These are phyloP conservation scores for Aspergillus oerlinghausenensis DNA, from an alignment of 2,329 filamentous ascomycete species.

Conservation along the genomic window DNA sequence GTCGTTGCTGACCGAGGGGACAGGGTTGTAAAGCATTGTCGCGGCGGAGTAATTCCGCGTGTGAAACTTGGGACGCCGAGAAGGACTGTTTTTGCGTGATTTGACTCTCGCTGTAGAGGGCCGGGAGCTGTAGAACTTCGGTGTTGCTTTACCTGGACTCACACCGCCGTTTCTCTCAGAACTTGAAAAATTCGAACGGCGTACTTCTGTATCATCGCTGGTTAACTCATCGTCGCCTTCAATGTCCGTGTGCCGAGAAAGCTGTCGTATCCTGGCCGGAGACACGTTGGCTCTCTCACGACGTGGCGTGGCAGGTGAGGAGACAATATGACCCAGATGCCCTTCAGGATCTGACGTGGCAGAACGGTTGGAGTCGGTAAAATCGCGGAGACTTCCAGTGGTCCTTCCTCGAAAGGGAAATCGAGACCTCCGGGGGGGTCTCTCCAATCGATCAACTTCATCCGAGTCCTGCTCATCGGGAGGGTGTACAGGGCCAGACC, in stretches of 20 bases:
- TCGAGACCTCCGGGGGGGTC: constrained; percentile 46
- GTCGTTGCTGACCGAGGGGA: constrained; percentile 40
- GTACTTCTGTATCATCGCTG: constrained; percentile 61
- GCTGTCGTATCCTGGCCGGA: constrained; percentile 36
- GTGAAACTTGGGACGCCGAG: constrained; percentile 48
- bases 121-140: constrained; percentile 34
- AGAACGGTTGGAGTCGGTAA: constrained; percentile 51
- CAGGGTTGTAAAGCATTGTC: constrained; percentile 79
- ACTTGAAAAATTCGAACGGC: constrained; percentile 15
- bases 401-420: constrained; percentile 41
- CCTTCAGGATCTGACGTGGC: constrained; percentile 56
- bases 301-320: constrained; percentile 35
- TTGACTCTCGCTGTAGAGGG: constrained; percentile 41
- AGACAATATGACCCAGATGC: constrained; percentile 27
- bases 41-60: constrained; percentile 71
- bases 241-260: constrained; percentile 66
- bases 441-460: constrained; percentile 55
- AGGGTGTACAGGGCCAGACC: constrained; percentile 50
- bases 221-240: constrained; percentile 89
- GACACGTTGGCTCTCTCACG: constrained; percentile 23
- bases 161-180: constrained; percentile 10
- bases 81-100: constrained; percentile 32
- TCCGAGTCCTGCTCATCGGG: constrained; percentile 59
- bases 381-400: constrained; percentile 36
- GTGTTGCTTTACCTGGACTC: constrained; percentile 24